These are phyloP conservation scores for Cladosporium cucumerinum DNA, from an alignment of 2,329 filamentous ascomycete species.

Conservation along the genomic window DNA sequence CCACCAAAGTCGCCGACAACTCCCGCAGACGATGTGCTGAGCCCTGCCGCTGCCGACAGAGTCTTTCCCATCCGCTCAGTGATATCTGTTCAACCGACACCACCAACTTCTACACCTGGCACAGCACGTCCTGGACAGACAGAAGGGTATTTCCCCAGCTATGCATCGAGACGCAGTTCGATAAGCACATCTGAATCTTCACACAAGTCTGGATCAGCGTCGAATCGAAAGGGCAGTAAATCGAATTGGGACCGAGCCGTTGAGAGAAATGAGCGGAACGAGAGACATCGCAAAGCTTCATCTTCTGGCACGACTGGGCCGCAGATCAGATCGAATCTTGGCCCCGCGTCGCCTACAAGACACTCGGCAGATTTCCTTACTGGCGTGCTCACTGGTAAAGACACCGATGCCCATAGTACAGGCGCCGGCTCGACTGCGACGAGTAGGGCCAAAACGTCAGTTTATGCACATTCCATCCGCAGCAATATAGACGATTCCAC, in stretches of 20 bases:
- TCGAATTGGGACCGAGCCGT: neutral
- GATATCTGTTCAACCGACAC: conserved; percentile 63
- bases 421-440: conserved; percentile 18
- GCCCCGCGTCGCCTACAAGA: neutral
- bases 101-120: conserved; percentile 42
- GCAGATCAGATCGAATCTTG: neutral
- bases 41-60: conserved; percentile 52
- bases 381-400: conserved; percentile 20
- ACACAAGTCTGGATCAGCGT: neutral
- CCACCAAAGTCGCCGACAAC: conserved; percentile 2
- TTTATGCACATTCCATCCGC: conserved; percentile 29
- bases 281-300: neutral
- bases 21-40: conserved; percentile 31
- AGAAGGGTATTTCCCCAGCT: conserved; percentile 38
- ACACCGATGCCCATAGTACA: conserved; percentile 19
- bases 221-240: neutral
- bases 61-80: conserved; percentile 83
- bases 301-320: neutral
- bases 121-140: neutral
- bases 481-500: conserved; percentile 43
- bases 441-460: conserved; percentile 17
- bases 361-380: neutral
- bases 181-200: neutral
- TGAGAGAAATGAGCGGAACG: neutral
- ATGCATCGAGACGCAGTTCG: neutral